Percentiles rank a stretch among this genome's conserved stretches.
phyloP scores from a whole-genome alignment of 129 eudicot species.

The Rutidosis leptorrhynchoides region DNA sequence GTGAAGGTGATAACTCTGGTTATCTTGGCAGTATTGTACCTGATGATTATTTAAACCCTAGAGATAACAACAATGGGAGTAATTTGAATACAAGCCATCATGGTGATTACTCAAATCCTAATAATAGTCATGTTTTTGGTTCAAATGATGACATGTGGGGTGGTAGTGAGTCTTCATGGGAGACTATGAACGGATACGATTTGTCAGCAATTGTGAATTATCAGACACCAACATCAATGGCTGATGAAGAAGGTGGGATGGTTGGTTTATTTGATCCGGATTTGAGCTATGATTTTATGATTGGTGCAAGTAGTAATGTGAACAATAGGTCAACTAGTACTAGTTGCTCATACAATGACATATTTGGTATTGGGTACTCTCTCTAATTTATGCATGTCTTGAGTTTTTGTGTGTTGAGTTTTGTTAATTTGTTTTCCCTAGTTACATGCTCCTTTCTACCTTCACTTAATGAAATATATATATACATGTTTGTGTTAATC shows the following conservation, averaged over 20 bases:
- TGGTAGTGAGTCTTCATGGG: constrained; percentile 48
- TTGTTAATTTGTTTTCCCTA: constrained; percentile 27
- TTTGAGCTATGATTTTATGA: constrained; percentile 29
- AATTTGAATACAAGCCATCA: constrained; percentile 1
- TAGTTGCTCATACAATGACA: constrained; percentile 48
- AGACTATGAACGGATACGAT: constrained; percentile 51
- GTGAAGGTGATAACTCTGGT: constrained; percentile 63
- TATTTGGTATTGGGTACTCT: constrained; percentile 55
- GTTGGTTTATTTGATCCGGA: constrained; percentile 25
- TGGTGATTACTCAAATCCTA: constrained; percentile 23
- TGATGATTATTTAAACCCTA: constrained; percentile 73
- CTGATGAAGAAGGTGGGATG: constrained; percentile 40
- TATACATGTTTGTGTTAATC: constrained; percentile 11
- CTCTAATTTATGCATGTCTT: constrained; percentile 25
- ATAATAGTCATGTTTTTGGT: constrained; percentile 20
- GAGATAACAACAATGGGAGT: constrained; percentile 12
- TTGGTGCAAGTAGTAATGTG: constrained; percentile 24
- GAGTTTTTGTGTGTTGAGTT: constrained; percentile 29
- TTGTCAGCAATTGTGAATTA: constrained; percentile 50
- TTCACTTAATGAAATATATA: constrained; percentile 18
- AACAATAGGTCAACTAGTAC: constrained; percentile 30
- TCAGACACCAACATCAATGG: constrained; percentile 24
- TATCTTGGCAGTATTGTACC: constrained; percentile 90
- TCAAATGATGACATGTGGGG: constrained; percentile 50
- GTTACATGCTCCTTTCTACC: constrained; percentile 26